Percentiles rank a stretch among this genome's conserved stretches.
These are phyloP conservation scores for Diaporthe sp. DNA, from an alignment of 2,329 filamentous ascomycete genomes.

Conservation along the genomic window DNA sequence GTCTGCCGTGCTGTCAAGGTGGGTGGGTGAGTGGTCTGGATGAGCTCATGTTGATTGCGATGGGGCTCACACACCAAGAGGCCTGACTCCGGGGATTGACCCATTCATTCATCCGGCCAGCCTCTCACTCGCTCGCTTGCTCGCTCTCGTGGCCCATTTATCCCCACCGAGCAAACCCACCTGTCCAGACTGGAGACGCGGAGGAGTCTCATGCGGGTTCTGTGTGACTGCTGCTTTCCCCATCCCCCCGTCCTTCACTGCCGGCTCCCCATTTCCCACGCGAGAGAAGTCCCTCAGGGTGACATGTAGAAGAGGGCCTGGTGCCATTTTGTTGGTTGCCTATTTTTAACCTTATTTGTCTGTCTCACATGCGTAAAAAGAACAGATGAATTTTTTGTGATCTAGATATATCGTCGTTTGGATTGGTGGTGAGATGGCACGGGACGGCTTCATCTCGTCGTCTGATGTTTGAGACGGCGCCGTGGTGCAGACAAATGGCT, in stretches of 20 bases:
- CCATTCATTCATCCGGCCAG: not conserved
- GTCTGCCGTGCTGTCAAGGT: too few relatives aligned
- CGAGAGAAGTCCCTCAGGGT: not conserved
- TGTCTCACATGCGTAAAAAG: not conserved
- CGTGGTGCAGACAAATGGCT: not conserved
- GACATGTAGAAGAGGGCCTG: too few relatives aligned
- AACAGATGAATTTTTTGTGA: not conserved
- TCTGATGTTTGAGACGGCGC: slow-evolving; percentile 11
- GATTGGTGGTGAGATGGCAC: not conserved
- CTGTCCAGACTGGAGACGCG: slow-evolving; percentile 16
- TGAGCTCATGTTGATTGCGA: slow-evolving; percentile 4
- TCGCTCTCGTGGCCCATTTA: not conserved
- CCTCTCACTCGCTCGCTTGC: not conserved
- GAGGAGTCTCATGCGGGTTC: slow-evolving; percentile 12
- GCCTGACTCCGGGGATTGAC: not conserved
- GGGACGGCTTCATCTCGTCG: not conserved
- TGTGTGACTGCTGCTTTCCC: not conserved
- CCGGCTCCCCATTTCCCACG: not conserved
- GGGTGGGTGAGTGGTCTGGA: not conserved
- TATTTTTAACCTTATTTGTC: slow-evolving; percentile 13
- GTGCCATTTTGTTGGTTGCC: not conserved
- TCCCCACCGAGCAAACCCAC: not conserved
- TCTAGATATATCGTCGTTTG: not conserved
- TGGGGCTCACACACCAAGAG: not conserved
- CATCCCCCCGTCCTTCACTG: not conserved